Conservation (phyloP, 768 basidiomycete species). For the Artomyces pyxidatus region DNA sequence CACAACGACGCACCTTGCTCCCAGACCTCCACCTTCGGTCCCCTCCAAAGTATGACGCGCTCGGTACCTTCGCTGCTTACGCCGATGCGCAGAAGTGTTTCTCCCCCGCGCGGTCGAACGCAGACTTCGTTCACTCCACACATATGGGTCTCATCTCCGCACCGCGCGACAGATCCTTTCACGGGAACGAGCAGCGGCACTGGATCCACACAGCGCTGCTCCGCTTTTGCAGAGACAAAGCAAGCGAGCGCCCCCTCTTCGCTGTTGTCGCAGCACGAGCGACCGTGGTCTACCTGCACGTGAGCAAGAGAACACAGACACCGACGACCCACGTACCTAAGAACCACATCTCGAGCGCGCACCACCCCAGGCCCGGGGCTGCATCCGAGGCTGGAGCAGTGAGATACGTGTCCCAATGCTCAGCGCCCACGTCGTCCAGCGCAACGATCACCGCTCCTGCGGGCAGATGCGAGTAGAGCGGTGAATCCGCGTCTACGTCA, state of each 20-base stretch:
- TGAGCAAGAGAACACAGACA: conserved; percentile 2
- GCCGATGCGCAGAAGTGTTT: conserved; percentile 50
- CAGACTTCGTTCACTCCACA: conserved; percentile 37
- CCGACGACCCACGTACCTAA: conserved; percentile 23
- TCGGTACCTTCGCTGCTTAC: conserved; percentile 21
- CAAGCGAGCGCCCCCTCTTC: conserved; percentile 28
- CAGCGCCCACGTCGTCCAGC: conserved; percentile 47
- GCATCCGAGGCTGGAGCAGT: conserved; percentile 9
- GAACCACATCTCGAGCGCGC: conserved; percentile 10
- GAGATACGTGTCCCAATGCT: conserved; percentile 46
- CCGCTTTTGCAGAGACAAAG: conserved; percentile 25
- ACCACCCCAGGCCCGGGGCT: conserved; percentile 13
- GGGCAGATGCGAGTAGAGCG: conserved; percentile 47
- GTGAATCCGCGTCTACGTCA: conserved; percentile 48
- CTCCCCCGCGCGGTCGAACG: conserved; percentile 39
- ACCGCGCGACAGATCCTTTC: conserved; percentile 27
- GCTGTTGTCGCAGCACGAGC: conserved; percentile 12
- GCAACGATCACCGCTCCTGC: conserved; percentile 52
- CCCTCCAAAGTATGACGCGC: conserved; percentile 63
- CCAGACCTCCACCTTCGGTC: conserved; percentile 55
- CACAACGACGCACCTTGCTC: conserved; percentile 48
- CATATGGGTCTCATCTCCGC: conserved; percentile 31
- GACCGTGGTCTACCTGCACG: conserved; percentile 22
- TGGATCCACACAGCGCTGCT: conserved; percentile 50
- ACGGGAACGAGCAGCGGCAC: conserved; percentile 34